Evolutionary conservation across 768 basidiomycete species (phyloP).

Genomic region (Fomitopsis serialis): DNA sequence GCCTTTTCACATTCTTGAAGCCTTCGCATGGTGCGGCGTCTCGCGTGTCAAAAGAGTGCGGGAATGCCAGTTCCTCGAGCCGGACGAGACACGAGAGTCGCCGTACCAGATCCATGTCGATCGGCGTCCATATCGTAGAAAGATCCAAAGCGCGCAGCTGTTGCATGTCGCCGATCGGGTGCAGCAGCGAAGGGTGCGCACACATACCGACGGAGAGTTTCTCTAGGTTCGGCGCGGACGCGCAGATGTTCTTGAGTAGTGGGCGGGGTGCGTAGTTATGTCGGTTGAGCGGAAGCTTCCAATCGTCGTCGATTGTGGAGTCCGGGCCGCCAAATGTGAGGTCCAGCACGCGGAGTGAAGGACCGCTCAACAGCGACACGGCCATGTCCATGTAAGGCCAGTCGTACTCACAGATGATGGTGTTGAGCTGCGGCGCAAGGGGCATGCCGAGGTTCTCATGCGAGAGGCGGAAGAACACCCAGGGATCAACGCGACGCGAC

Average conservation of each 20-base stretch:
- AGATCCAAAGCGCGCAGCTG: background rate
- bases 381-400: background rate
- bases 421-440: background rate
- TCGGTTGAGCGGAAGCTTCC: background rate
- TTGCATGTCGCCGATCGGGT: background rate
- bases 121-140: background rate
- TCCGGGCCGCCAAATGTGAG: background rate
- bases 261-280: background rate
- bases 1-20: background rate
- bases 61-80: background rate
- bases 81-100: background rate
- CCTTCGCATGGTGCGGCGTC: background rate
- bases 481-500: background rate
- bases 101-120: background rate
- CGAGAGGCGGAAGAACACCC: background rate
- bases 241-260: background rate
- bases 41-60: background rate
- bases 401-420: background rate
- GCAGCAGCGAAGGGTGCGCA: background rate
- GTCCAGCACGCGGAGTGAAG: background rate
- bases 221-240: background rate
- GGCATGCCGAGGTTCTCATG: background rate
- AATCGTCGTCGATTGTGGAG: background rate
- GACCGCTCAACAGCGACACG: background rate
- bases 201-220: background rate